These are phyloP conservation scores for Ustilago lituana DNA, from an alignment of 1,284 basidiomycete species.

Conservation along the genomic window DNA sequence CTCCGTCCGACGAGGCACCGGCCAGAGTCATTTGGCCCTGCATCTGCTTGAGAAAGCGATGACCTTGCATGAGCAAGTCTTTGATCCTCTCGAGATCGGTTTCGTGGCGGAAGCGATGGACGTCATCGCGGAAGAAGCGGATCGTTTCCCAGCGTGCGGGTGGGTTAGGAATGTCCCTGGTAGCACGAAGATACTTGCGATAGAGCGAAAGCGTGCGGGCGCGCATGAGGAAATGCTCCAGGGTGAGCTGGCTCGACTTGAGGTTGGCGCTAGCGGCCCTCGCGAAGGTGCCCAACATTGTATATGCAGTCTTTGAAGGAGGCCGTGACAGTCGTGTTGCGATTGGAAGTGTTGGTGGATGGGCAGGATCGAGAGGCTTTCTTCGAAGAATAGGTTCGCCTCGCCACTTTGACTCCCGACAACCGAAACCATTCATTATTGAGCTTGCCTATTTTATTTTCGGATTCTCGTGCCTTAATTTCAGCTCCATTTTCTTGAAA, in stretches of 20 bases:
- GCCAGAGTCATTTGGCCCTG: slow-evolving; percentile 51
- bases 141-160: slow-evolving; percentile 57
- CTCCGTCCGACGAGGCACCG: slow-evolving; percentile 23
- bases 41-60: slow-evolving; percentile 51
- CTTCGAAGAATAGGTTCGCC: too few species aligned
- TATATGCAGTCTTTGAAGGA: too few species aligned
- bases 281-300: slow-evolving; percentile 21
- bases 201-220: slow-evolving; percentile 47
- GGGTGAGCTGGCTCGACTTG: slow-evolving; percentile 43
- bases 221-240: slow-evolving; percentile 55
- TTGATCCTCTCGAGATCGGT: slow-evolving; percentile 43
- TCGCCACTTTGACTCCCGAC: too few species aligned
- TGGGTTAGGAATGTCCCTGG: slow-evolving; percentile 58
- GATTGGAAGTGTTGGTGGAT: too few species aligned
- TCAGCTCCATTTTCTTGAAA: too few species aligned
- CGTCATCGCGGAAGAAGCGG: slow-evolving; percentile 48
- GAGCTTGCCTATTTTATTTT: too few species aligned
- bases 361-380: neutral
- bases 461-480: too few species aligned
- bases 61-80: slow-evolving; percentile 43
- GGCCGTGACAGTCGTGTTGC: too few species aligned
- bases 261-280: slow-evolving; percentile 29
- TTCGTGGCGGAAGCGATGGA: slow-evolving; percentile 36
- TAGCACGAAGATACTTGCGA: slow-evolving; percentile 53
- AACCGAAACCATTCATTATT: too few species aligned